Evolutionary conservation across 352 stramenopile species (phyloP).

Genomic region (Globisporangium carolinianum): DNA sequence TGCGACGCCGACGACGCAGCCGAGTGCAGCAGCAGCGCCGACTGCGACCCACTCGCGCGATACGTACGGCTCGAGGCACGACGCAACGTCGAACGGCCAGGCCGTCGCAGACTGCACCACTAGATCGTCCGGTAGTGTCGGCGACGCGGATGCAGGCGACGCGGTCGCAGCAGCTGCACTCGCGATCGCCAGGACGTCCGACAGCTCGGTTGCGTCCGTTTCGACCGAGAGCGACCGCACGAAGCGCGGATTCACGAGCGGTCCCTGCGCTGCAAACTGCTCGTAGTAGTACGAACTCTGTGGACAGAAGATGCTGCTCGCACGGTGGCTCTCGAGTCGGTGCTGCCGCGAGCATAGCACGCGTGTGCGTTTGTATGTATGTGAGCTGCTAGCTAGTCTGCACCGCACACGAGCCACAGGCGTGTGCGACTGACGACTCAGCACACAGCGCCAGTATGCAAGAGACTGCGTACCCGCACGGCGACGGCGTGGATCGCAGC

Average conservation of each 20-base stretch:
- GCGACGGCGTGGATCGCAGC: slow-evolving; percentile 42
- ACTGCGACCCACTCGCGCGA: slow-evolving; percentile 19
- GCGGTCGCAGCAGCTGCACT: neutral
- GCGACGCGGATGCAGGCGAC: neutral
- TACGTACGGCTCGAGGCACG: slow-evolving; percentile 4
- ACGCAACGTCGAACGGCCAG: neutral
- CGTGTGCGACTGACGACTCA: too few species aligned
- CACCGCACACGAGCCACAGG: too few species aligned
- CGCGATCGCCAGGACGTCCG: slow-evolving; percentile 3
- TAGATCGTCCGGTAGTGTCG: neutral
- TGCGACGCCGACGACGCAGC: slow-evolving; percentile 26
- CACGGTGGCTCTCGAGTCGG: slow-evolving; percentile 14
- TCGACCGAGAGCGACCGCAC: slow-evolving; percentile 19
- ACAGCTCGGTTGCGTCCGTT: slow-evolving; percentile 8
- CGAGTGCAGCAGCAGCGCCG: slow-evolving; percentile 19
- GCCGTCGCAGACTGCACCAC: neutral
- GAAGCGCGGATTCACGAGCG: slow-evolving; percentile 17
- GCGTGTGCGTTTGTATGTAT: neutral
- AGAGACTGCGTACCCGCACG: slow-evolving; percentile 25
- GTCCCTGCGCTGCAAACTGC: slow-evolving; percentile 12
- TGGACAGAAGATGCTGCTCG: neutral
- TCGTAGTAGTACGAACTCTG: slow-evolving; percentile 13
- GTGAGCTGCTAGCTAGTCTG: neutral
- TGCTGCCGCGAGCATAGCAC: slow-evolving; percentile 6
- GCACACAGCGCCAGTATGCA: neutral